Base-by-base conservation (phyloP, 164 flowering plant species). In the Liquidambar formosana region DNA sequence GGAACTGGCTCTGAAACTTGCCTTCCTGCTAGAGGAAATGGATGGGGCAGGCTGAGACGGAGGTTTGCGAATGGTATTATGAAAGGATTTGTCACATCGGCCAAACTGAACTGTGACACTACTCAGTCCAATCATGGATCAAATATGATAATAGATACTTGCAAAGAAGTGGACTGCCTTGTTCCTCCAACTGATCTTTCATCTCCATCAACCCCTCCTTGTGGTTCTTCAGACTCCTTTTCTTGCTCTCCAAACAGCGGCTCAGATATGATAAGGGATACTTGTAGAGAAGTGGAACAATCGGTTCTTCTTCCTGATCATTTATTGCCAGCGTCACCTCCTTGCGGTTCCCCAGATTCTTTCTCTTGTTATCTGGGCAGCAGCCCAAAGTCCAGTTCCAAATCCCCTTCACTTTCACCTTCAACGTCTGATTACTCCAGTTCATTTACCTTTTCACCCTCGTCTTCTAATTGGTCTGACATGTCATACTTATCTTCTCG, bases 401-500 rank as follows among this genome's bases (percentile, higher is more conserved):
- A 82, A 49, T 92, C 93, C 41, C 90, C 91, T 47, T 80, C 87
- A 27, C 79, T 74, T 0, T 88, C 92, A 27, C 89, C 93, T 57
- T 85, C 92, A 46, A 79, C 77, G 21, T 89, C 96, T 21, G 90
- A 86, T 41, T 63, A 77, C 64, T 80, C 93, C 22, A 82, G 87
- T 77, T 84, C 86, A 26, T 86, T 88, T 69, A 79, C 87, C 65
- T 83, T 85, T 67, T 91, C 96, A 51, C 95, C 95, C 13, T 85
- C 92, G 38, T 88, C 93, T 0, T 86, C 91, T 53, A 86, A 83
- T 46, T 83, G 86, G 90, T 88, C 96, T 45, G 89, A 91, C 81
- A 74, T 72, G 33, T 80, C 93, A 13, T 82, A 79, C 77, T 60
- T 73, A 5, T 86, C 89, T 61, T 81, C 88, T 56, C 86, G 75